Conservation (phyloP, 192 early-diverging fungal genomes). For the Coemansia sp. region DNA sequence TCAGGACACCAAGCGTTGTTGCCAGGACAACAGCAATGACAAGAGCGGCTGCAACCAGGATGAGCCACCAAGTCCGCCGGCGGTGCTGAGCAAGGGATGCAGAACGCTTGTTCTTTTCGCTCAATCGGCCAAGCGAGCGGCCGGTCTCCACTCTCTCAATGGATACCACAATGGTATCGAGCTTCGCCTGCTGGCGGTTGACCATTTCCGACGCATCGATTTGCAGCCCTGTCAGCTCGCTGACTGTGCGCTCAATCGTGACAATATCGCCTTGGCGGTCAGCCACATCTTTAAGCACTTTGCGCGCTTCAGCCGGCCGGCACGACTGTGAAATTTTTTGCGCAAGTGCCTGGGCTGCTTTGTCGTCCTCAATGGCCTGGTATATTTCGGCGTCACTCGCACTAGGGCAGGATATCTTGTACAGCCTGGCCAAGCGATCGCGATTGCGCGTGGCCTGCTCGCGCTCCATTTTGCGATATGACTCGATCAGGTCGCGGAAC, state of each 20-base stretch:
- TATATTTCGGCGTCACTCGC: slow-evolving; percentile 19
- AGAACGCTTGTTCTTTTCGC: slow-evolving; percentile 4
- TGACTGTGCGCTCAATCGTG: slow-evolving; percentile 18
- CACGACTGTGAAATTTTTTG: background rate
- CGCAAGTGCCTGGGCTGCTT: slow-evolving; percentile 7
- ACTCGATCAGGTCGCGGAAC: slow-evolving; percentile 9
- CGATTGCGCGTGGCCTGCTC: slow-evolving; percentile 18
- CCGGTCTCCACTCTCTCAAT: slow-evolving; percentile 15
- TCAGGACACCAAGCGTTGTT: slow-evolving; percentile 8
- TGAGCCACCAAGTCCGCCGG: slow-evolving; percentile 11
- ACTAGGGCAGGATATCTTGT: slow-evolving; percentile 19
- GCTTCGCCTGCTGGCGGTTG: slow-evolving; percentile 29
- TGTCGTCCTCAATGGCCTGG: slow-evolving; percentile 11
- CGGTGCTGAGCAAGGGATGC: background rate
- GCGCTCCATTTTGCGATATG: slow-evolving; percentile 25
- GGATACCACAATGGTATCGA: slow-evolving; percentile 23
- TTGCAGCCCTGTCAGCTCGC: slow-evolving; percentile 18
- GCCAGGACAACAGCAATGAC: slow-evolving; percentile 5
- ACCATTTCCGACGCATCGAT: slow-evolving; percentile 24
- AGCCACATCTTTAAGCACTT: slow-evolving; percentile 25
- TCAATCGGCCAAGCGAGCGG: background rate
- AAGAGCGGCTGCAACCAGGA: slow-evolving; percentile 8
- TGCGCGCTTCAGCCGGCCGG: slow-evolving; percentile 13
- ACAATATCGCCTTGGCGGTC: slow-evolving; percentile 32
- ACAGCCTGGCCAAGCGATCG: slow-evolving; percentile 24